A percentile compares a stretch with the other conserved stretches of the same genome.
These are phyloP conservation scores for Effrenium voratum DNA, from an alignment of 73 alveolate species.

Conservation along the genomic window DNA sequence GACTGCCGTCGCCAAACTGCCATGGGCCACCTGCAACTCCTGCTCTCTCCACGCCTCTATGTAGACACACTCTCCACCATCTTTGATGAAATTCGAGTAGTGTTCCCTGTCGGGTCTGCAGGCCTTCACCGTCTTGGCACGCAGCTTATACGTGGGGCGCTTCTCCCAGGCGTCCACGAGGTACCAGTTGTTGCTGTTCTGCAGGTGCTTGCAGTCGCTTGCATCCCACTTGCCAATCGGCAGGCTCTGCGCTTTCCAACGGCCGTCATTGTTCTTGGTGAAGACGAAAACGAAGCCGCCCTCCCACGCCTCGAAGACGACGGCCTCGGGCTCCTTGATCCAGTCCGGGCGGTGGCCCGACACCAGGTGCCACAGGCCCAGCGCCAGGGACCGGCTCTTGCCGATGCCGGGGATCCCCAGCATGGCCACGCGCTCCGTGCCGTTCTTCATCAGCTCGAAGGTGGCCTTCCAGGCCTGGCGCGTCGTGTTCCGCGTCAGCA, in stretches of 20 bases:
- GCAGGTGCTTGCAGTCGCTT: neutral
- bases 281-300: neutral
- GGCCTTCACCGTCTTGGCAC: neutral
- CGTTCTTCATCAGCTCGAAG: conserved; percentile 1
- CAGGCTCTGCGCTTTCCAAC: neutral
- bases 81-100: conserved; percentile 5
- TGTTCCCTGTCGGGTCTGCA: conserved; percentile 6
- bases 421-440: conserved; percentile 16
- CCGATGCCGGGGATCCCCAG: conserved; percentile 26
- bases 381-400: neutral
- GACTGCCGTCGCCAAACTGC: neutral
- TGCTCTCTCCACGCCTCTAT: neutral
- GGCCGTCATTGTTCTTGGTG: neutral
- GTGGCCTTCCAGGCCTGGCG: conserved; percentile 34
- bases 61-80: conserved; percentile 24
- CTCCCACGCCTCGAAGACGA: neutral
- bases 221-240: neutral
- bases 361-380: conserved; percentile 37
- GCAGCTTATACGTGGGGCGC: neutral
- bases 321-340: neutral
- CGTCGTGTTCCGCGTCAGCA: neutral
- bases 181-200: neutral
- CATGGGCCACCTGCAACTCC: neutral
- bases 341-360: neutral
- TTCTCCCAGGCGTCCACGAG: neutral